Evolutionary conservation across 73 alveolate genomes (phyloP), one percentile per base, ranked within the genome.

Genomic region (Blepharisma japonicum): DNA sequence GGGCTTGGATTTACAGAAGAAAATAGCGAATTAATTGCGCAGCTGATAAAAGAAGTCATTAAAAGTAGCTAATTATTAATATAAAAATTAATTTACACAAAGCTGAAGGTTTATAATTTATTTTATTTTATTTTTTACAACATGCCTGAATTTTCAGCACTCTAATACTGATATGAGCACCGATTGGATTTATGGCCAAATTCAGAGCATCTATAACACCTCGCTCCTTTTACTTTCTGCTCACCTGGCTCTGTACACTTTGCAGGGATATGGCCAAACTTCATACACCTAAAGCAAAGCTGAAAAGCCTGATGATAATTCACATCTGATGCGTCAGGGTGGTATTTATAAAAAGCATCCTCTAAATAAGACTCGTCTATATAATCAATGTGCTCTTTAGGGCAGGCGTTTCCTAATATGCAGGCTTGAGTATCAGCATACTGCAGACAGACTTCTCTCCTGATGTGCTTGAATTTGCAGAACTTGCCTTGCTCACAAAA

Each of bases 401-500:
- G 14, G 23, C 74, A 61, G 14, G 18, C 23, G 11, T 61, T 39
- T 1, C 49, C 49, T 14, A 25, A n/a, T 8, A 25, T n/a, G 23
- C 74, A 61, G 18, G 14, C 18, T 20, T 39, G 47, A 20, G 74
- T 25, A 2, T 61, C 74, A 61, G 23, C 14, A 25, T 14, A 61
- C 74, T 61, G 47, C 14, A 61, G 23, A 25, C 74, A 61, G 14
- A 61, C 18, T 25, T 18, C 38, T 20, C 46, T n/a, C 4, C 46
- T n/a, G 74, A 61, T 39, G 23, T 61, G 74, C 46, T 61, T 61
- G 46, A 20, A 61, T 25, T 61, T 61, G 74, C 74, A 61, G 47
- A 61, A 61, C 47, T 61, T 61, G 11, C 74, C 74, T 25, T 61
- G 74, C 23, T 61, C 74, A 61, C 74, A 61, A 4, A 61, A 61